Base-by-base conservation (phyloP, 306 rosid genomes). In the Quercus dentata region DNA sequence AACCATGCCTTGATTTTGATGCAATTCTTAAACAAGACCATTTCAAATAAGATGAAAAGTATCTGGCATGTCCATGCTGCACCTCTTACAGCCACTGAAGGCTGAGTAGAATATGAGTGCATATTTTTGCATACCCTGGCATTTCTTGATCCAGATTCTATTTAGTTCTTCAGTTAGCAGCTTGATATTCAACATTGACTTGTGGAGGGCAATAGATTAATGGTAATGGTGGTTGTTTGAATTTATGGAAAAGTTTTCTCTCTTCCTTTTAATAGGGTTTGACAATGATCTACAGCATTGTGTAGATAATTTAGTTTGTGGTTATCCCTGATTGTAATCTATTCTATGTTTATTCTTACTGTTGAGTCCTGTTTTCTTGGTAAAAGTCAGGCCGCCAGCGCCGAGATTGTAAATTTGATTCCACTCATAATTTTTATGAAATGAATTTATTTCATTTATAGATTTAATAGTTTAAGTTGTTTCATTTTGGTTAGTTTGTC, bases 21-120 rank as follows among this genome's bases (percentile, higher is more conserved):
- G 73, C 86, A 41, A 74, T 86, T 35, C 84, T 86, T 27, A 82
- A 55, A 76, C 89, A 59, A 65, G 89, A 86, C 80, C 77, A 86
- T 77, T 86, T 86, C 84, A 79, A 82, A 71, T 81, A 76, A 73
- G 65, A n/a, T n/a, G 31, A 28, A 23, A 59, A 21, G 25, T 21
- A 67, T 7, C 38, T 18, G 49, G 25, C 38, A 67, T 35, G 10
- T 35, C 72, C 72, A 19, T 35, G 15, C 27, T 31, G 51, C 72
- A 33, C 38, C 72, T 33, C 9, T 18, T 1, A 27, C 49, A 18
- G 44, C 72, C 13, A 35, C 52, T 33, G 51, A 67, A 67, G 52
- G 30, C 31, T 59, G 65, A 20, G 27, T 30, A 67, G 51, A 18
- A 49, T 49, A 67, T 67, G 12, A 17, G 71, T 67, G 25, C 46